Base-by-base conservation (phyloP, 768 basidiomycete species). In the Kwoniella shandongensis region DNA sequence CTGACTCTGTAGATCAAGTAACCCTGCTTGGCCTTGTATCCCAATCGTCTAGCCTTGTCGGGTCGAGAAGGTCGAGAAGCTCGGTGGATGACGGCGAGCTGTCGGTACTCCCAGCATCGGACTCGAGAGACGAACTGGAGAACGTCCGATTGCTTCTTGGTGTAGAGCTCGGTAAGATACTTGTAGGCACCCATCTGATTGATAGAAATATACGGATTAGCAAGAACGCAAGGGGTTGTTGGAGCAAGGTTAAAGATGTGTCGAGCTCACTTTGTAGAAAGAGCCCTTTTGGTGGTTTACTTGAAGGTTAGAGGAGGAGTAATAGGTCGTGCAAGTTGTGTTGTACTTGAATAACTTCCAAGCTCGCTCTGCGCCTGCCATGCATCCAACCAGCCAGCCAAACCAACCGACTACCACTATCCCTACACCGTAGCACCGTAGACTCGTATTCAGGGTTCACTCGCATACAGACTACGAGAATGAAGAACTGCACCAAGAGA, bases 1-100 rank as follows among this genome's bases (percentile, higher is more conserved):
- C 96, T 89, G 71, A 99, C 82, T 73, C 96, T 90, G 82, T 99
- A 99, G 81, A 99, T 80, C 65, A 98, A 88, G 77, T 91, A 99
- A 72, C 96, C 96, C 80, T 99, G 96, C 85, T 99, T 99, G 78
- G 96, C 92, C 83, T 97, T 99, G 86, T 98, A 99, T 46, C 96
- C 96, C 62, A 99, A 82, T 66, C 93, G 87, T 77, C 96, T 89
- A 63, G 96, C 96, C 83, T 97, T 99, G 83, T 99, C 96, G 53
- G 96, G 96, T 75, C 96, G 89, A 44, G 94, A 97, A 44, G 96
- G 94, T 61, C 94, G 89, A 64, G 93, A 92, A 44, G 93, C 94
- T 70, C 96, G 89, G 82, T 98, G 94, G 77, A 97, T 89, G 67
- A 99, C 91, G 72, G 96, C 91, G 74, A 98, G 81, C 79, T 99